Evolutionary conservation across 306 rosid genomes (phyloP), one percentile per base, ranked within the genome.

Genomic region (Pyrus betulifolia): DNA sequence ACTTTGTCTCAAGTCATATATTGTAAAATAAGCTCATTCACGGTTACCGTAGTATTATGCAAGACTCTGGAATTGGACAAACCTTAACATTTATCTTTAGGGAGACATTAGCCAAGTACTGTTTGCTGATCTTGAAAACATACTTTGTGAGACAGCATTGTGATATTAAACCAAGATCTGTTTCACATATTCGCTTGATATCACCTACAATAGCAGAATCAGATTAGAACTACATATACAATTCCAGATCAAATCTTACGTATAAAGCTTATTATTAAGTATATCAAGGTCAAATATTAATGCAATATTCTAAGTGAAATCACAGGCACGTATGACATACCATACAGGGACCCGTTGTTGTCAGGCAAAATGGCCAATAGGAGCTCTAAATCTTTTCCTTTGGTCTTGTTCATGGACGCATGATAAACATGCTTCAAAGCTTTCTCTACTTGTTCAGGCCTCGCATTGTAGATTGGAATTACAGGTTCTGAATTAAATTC

Each of bases 61-160:
- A 74, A 73, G 18, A 80, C 23, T 62, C 22, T 4, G 76, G 64
- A 55, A 70, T 4, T 40, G 62, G 76, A 67, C 82, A 69, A 79
- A 93, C 98, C 98, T 93, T 93, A 60, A 93, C 98, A 85, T 93
- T 93, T 83, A 93, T 93, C 91, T 93, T 93, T 80, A 93, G 82
- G 30, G 98, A 89, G 78, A 93, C 98, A 74, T 93, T 93, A 55
- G 98, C 98, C 82, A 93, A 70, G 87, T 93, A 93, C 82, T 93
- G 98, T 69, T 93, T 93, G 76, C 84, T 93, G 67, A 93, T 89
- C 84, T 89, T 93, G 83, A 93, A 93, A 74, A 93, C 98, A 68
- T 93, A 86, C 84, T 93, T 93, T 22, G 98, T 93, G 82, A 93
- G 93, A 84, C 98, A 93, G 81, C 98, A 93, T 70, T 93, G 98